Evolutionary conservation across 495 filamentous ascomycete genomes (phyloP).

Genomic region (Ascobolus immersus): DNA sequence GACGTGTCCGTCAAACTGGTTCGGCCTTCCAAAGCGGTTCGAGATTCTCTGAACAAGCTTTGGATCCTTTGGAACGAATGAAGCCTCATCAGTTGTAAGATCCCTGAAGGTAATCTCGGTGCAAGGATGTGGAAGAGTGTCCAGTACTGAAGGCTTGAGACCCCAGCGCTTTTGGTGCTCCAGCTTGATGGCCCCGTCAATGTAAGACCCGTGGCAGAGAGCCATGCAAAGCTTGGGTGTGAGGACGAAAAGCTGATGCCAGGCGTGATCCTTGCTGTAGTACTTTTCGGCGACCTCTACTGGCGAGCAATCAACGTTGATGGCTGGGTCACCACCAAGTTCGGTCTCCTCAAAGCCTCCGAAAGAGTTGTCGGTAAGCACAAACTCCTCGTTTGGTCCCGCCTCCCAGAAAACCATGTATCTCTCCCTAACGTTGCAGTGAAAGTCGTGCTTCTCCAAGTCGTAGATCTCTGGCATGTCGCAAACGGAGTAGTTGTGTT

Average conservation of each 20-base stretch:
- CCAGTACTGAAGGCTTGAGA: constrained; percentile 14
- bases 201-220: constrained; percentile 16
- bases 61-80: constrained; percentile 13
- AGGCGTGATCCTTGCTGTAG: constrained; percentile 16
- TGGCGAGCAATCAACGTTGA: constrained; percentile 12
- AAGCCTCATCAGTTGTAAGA: constrained; percentile 11
- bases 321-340: constrained; percentile 14
- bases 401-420: constrained; percentile 18
- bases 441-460: constrained; percentile 16
- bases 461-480: constrained; percentile 13
- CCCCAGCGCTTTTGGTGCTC: constrained; percentile 15
- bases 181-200: constrained; percentile 13
- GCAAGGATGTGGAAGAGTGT: constrained; percentile 13
- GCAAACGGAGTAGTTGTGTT: constrained; percentile 11
- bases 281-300: constrained; percentile 12
- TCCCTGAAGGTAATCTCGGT: constrained; percentile 16
- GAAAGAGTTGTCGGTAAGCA: constrained; percentile 17
- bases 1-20: constrained; percentile 6
- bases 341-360: constrained; percentile 16
- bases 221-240: constrained; percentile 15
- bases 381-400: constrained; percentile 15
- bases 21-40: constrained; percentile 6
- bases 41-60: constrained; percentile 12
- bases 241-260: constrained; percentile 18
- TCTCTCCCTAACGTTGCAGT: constrained; percentile 14